Evolutionary conservation across 2,329 filamentous ascomycete species (phyloP).

Genomic region (Xylariaceae sp.): DNA sequence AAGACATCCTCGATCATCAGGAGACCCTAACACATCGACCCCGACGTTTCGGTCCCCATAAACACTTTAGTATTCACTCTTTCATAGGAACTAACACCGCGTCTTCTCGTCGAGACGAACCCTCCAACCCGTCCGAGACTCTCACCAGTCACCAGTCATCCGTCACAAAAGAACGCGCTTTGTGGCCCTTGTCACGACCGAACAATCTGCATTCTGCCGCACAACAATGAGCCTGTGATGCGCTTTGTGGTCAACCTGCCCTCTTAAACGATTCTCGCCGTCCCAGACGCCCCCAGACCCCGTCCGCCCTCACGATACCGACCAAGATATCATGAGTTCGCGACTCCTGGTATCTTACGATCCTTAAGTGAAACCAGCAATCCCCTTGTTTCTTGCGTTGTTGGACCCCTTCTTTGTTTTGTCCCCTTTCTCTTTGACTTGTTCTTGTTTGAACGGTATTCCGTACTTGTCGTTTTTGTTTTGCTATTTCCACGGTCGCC

Average conservation of each 20-base stretch:
- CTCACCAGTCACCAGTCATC: constrained; percentile 14
- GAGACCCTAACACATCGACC: background rate
- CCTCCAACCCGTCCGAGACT: constrained; percentile 5
- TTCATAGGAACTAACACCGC: background rate
- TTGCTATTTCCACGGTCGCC: background rate
- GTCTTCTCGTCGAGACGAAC: constrained; percentile 10
- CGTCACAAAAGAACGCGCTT: constrained; percentile 21
- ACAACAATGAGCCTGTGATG: constrained; percentile 19
- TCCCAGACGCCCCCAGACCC: background rate
- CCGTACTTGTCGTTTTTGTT: background rate
- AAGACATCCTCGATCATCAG: background rate
- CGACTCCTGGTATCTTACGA: constrained; percentile 5
- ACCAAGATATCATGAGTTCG: constrained; percentile 15
- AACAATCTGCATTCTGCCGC: constrained; percentile 24
- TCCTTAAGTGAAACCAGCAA: background rate
- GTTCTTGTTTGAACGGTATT: no score
- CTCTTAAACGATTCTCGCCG: constrained; percentile 14
- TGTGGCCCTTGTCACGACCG: constrained; percentile 21
- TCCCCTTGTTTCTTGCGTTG: constrained; percentile 1
- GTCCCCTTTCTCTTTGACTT: background rate
- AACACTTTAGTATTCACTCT: background rate
- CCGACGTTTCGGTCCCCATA: background rate
- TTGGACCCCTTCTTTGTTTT: background rate
- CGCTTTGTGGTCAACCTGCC: constrained; percentile 22
- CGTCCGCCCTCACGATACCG: constrained; percentile 1